phyloP scores from a whole-genome alignment of 2,329 filamentous ascomycete genomes.

The Cladosporium sp. region DNA sequence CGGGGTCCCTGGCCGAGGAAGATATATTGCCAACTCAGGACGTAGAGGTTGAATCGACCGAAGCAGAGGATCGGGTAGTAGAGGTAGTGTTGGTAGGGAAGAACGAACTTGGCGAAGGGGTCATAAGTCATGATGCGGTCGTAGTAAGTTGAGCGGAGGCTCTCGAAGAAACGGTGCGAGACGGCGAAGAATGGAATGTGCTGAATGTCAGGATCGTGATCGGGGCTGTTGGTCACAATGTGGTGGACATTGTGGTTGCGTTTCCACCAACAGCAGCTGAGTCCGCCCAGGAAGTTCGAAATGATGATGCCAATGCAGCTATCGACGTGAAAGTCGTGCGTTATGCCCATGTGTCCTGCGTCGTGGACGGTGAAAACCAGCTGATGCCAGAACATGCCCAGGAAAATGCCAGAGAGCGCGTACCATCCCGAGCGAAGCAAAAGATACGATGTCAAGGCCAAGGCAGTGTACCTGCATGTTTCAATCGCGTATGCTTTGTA shows the following conservation, averaged over 20 bases:
- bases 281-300: constrained; percentile 80
- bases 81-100: constrained; percentile 59
- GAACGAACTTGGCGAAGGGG: constrained; percentile 52
- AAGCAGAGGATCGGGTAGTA: constrained; percentile 64
- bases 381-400: constrained; percentile 90
- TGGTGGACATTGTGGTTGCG: constrained; percentile 94
- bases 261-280: constrained; percentile 97
- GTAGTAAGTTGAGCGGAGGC: constrained; percentile 61
- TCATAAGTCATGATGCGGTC: constrained; percentile 62
- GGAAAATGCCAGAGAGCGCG: constrained; percentile 62
- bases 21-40: constrained; percentile 62
- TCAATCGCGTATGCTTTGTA: constrained; percentile 77
- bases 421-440: constrained; percentile 41
- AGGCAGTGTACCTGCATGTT: constrained; percentile 62
- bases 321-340: constrained; percentile 79
- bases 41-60: constrained; percentile 68
- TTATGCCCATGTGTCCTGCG: constrained; percentile 95
- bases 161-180: constrained; percentile 60
- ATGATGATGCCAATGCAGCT: constrained; percentile 83
- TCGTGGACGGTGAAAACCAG: constrained; percentile 92
- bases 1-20: constrained; percentile 51
- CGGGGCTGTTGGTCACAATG: constrained; percentile 89
- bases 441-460: constrained; percentile 58
- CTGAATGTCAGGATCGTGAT: constrained; percentile 92
- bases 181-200: constrained; percentile 67